Evolutionary conservation across 129 eudicot species (phyloP), one percentile per base, ranked within the genome.

Genomic region (Saposhnikovia divaricata): DNA sequence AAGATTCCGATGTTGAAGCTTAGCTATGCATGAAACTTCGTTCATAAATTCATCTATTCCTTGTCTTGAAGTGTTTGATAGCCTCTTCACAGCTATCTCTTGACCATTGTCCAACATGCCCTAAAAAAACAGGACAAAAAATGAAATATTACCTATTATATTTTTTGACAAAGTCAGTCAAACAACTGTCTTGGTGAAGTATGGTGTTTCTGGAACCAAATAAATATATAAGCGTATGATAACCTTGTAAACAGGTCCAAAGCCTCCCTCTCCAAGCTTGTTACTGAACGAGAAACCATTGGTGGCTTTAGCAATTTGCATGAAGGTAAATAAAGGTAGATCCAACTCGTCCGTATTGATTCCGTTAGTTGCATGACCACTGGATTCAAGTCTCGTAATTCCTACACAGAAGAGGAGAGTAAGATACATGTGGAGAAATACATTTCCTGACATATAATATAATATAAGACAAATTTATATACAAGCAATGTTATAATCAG

Each of bases 231-330:
- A 45, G 47, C 13, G 2, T 12, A 1, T 69, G 34, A 10, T 34
- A 21, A 69, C 74, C 74, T 68, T 68, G 74, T 68, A 68, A 25
- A 68, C 74, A 14, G 74, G 74, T 25, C 74, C 74, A 68, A 31
- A 68, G 8, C 74, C 74, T 4, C 74, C 74, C 40, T 68, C 74
- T 68, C 74, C 74, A 25, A 68, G 39, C 74, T 68, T 68, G 14
- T 68, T 68, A 21, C 10, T 31, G 6, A 34, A 1, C 3, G 74
- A 68, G 40, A 70, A 70, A n/a, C 8, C 21, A 70, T 34, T 37
- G 13, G 74, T 70, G 40, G 74, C 74, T 6, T 39, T 12, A 70
- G 21, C 74, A 34, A 70, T 70, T 70, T 28, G 42, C 23, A 7
- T 16, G 23, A 70, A 37, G 43, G 23, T 66, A 27, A 66, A 66